Evolutionary conservation across 176 grass and related monocot species (phyloP), one percentile per base, ranked within the genome.

Genomic region (Ensete ventricosum): DNA sequence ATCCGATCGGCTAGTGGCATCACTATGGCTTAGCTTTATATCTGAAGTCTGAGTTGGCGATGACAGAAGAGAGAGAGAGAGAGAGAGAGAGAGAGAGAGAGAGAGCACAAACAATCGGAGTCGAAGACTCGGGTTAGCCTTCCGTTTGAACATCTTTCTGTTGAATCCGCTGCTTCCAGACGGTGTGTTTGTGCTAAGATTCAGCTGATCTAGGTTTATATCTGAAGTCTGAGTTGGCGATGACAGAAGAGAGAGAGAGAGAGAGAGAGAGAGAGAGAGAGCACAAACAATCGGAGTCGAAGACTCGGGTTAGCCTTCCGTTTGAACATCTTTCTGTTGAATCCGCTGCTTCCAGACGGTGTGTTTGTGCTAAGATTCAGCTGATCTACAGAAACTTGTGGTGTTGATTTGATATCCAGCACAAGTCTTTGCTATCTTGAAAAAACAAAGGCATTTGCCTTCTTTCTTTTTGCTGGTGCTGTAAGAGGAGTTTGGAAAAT

Each of bases 61-160:
- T 92, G 90, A 92, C 87, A 92, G 90, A 92, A 89, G 22, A 23
- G 22, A 23, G 22, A 23, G 24, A 25, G 1, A 25, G 24, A 25
- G 24, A 25, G 24, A 25, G 24, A 25, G 24, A 25, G 24, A 25
- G 24, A 25, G 24, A 25, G 24, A 25, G 90, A 92, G 90, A 92
- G 90, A 87, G 90, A 92, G 87, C 90, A 92, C 90, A n/a, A 89
- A 72, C 87, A 87, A 72, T 80, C 82, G 19, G 76, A 77, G 72
- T 80, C n/a, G 59, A 79, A 75, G 65, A 83, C 66, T 68, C 72
- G 83, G 27, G 69, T 84, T 77, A 84, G 82, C 70, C 78, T 8
- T 8, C 72, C 34, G 9, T 23, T 77, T 82, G 53, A 86, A 87
- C 73, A 83, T 74, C 71, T 77, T 79, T 79, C 69, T 82, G 64